Evolutionary conservation across 1,139 yeast genomes (phyloP).

Genomic region (Wickerhamomyces sp.): DNA sequence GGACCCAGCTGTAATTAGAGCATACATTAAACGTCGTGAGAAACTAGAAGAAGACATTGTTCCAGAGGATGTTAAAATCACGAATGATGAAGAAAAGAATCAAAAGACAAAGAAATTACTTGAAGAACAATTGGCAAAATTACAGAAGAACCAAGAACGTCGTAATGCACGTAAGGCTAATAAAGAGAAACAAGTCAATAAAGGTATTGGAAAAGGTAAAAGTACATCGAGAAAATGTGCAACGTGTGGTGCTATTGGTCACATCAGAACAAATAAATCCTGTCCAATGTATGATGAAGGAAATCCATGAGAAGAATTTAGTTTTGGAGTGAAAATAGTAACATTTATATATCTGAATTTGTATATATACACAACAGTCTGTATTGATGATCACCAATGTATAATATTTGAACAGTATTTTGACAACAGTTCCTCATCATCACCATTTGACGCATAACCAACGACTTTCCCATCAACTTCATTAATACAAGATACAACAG

Average conservation of each 20-base stretch:
- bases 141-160: conserved; percentile 70
- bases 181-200: conserved; percentile 43
- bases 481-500: conserved; percentile 30
- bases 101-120: conserved; percentile 71
- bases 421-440: conserved; percentile 22
- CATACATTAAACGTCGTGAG: conserved; percentile 77
- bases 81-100: conserved; percentile 83
- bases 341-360: too few species aligned
- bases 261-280: conserved; percentile 78
- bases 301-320: conserved; percentile 10
- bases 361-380: background rate
- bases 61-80: conserved; percentile 64
- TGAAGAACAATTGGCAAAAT: conserved; percentile 79
- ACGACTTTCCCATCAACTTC: conserved; percentile 25
- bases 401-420: conserved; percentile 20
- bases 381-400: conserved; percentile 16
- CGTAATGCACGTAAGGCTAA: conserved; percentile 52
- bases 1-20: conserved; percentile 83
- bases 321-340: too few species aligned
- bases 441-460: conserved; percentile 31
- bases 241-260: conserved; percentile 94
- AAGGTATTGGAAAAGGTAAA: conserved; percentile 70
- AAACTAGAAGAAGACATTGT: conserved; percentile 59
- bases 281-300: conserved; percentile 75
- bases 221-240: conserved; percentile 85